These are phyloP conservation scores for Sequoia sempervirens DNA, from an alignment of 75 land plant genomes.

Conservation along the genomic window DNA sequence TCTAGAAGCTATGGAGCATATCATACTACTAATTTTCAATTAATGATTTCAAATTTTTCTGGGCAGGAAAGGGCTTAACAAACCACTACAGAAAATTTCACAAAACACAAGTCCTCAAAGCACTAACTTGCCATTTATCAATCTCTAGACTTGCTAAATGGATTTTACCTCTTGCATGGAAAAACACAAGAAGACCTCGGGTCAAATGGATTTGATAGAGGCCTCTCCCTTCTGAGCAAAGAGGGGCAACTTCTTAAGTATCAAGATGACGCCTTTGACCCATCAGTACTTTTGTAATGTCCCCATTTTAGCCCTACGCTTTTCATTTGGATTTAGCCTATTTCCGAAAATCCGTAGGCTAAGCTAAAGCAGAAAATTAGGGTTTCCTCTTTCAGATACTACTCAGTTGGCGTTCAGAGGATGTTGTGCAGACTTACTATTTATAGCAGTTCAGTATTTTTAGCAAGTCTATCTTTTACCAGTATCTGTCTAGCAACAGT, in stretches of 20 bases:
- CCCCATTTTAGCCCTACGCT: no score
- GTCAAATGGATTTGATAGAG: background rate
- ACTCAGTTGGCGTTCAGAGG: no score
- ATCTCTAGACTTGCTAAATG: background rate
- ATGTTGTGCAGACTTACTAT: no score
- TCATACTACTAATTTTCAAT: background rate
- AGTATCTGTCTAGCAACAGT: no score
- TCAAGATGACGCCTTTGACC: background rate
- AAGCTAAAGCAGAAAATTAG: no score
- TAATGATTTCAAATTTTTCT: background rate
- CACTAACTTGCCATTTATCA: background rate
- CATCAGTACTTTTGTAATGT: background rate
- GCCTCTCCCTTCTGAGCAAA: background rate
- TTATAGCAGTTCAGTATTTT: no score
- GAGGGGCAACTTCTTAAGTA: background rate
- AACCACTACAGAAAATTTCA: background rate
- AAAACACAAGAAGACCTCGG: background rate
- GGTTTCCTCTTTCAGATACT: no score
- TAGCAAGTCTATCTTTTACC: no score
- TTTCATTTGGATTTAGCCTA: no score
- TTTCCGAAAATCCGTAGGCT: no score
- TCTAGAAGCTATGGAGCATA: background rate
- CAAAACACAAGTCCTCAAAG: background rate
- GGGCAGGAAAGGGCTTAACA: background rate
- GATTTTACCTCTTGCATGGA: background rate